Conservation (phyloP, 371 early-diverging fungal genomes). For the Lichtheimia hyalospora region DNA sequence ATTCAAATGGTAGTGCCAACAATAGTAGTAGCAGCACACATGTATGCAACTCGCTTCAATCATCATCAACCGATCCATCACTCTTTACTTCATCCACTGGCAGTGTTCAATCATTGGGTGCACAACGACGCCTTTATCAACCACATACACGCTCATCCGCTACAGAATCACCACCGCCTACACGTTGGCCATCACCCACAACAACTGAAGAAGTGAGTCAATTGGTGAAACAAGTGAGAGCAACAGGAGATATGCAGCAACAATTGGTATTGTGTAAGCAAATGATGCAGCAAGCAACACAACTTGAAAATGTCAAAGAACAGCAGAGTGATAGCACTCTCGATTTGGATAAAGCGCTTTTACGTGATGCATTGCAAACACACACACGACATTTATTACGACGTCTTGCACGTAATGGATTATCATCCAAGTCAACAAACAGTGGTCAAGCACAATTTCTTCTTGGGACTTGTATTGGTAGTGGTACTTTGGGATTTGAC, state of each 20-base stretch:
- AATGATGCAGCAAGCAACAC: slow-evolving; percentile 2
- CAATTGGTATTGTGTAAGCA: slow-evolving; percentile 3
- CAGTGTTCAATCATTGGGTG: slow-evolving; percentile 5
- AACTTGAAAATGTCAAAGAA: background rate
- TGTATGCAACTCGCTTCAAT: background rate
- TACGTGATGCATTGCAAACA: slow-evolving; percentile 8
- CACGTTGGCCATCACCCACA: slow-evolving; percentile 5
- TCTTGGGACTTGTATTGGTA: slow-evolving; percentile 58
- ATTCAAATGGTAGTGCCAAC: background rate
- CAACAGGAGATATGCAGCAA: background rate
- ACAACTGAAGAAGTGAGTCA: background rate
- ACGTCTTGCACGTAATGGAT: background rate
- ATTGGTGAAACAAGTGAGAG: background rate
- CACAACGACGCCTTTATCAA: slow-evolving; percentile 1
- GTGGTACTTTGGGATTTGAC: slow-evolving; percentile 1
- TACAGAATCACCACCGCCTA: background rate
- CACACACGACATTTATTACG: background rate
- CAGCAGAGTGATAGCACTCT: background rate
- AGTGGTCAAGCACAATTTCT: slow-evolving; percentile 88
- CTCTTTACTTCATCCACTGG: slow-evolving; percentile 7
- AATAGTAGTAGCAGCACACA: background rate
- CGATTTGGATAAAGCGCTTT: background rate
- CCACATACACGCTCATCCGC: background rate
- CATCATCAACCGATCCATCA: slow-evolving; percentile 4
- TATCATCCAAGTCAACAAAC: background rate